Percentiles rank a stretch among this genome's conserved stretches.
These are phyloP conservation scores for Pyrenopolyporus hunteri DNA, from an alignment of 495 filamentous ascomycete genomes.

Conservation along the genomic window DNA sequence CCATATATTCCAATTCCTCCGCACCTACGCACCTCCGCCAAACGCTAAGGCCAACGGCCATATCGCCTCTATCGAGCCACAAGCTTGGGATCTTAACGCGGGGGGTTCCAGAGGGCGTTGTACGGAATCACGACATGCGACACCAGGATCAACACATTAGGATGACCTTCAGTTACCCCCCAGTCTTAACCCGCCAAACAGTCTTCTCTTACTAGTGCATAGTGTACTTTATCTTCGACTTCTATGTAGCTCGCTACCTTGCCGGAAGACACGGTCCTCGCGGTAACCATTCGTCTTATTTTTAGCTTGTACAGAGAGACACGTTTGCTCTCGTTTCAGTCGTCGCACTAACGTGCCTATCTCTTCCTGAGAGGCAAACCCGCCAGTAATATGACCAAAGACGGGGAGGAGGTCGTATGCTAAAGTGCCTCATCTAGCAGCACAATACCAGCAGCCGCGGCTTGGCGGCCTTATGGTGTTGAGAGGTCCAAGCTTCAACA, in stretches of 20 bases:
- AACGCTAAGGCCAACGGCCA: conserved; percentile 10
- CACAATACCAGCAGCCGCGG: not conserved
- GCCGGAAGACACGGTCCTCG: not conserved
- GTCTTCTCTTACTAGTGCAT: not conserved
- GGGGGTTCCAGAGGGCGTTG: not conserved
- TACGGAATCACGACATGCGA: conserved; percentile 15
- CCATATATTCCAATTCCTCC: conserved; percentile 16
- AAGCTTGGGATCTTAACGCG: conserved; percentile 1
- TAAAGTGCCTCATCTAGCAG: not conserved
- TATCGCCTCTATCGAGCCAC: conserved; percentile 2
- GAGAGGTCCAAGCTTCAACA: too few species aligned
- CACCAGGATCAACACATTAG: conserved; percentile 5
- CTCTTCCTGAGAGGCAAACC: not conserved
- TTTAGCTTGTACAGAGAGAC: not conserved
- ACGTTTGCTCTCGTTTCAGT: not conserved
- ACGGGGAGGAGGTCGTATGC: not conserved
- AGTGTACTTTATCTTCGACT: not conserved
- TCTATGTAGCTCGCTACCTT: not conserved
- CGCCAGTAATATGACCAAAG: not conserved
- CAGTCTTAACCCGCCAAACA: not conserved
- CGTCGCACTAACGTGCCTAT: not conserved
- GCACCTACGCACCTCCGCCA: conserved; percentile 4
- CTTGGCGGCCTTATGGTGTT: too few species aligned
- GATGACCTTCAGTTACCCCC: not conserved
- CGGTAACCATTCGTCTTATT: not conserved